Conservation (phyloP, 2,329 filamentous ascomycete species). For the Chrysosporium keratinophilum region DNA sequence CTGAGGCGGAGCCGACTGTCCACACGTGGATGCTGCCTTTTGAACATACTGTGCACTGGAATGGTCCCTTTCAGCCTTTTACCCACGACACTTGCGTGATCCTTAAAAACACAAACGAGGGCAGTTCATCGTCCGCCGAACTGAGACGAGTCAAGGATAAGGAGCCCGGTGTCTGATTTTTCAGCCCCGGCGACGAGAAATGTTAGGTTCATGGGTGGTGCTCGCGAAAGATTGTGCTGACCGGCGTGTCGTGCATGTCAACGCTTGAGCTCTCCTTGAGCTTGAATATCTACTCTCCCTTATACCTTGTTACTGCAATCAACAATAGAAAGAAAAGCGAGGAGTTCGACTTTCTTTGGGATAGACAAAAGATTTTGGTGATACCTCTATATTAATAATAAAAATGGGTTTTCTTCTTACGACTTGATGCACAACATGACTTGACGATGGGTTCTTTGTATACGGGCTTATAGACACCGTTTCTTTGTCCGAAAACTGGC, state of each 20-base stretch:
- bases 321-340: neutral
- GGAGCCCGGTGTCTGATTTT: neutral
- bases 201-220: slow-evolving; percentile 23
- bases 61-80: slow-evolving; percentile 31
- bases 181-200: neutral
- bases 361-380: slow-evolving; percentile 4
- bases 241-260: slow-evolving; percentile 17
- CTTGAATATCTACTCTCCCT: neutral
- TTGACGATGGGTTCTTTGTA: too few species aligned
- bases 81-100: slow-evolving; percentile 24
- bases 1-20: neutral
- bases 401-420: too few species aligned
- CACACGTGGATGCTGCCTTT: neutral
- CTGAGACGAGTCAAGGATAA: neutral
- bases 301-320: neutral
- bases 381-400: neutral
- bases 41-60: slow-evolving; percentile 22
- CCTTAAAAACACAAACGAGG: neutral
- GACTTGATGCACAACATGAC: too few species aligned
- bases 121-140: neutral
- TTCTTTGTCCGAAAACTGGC: neutral
- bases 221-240: slow-evolving; percentile 24
- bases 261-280: slow-evolving; percentile 32
- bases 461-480: too few species aligned
- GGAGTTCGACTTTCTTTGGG: neutral